Evolutionary conservation across 2,329 filamentous ascomycete species (phyloP), one percentile per base, ranked within the genome.

Genomic region (Fusarium sp.): DNA sequence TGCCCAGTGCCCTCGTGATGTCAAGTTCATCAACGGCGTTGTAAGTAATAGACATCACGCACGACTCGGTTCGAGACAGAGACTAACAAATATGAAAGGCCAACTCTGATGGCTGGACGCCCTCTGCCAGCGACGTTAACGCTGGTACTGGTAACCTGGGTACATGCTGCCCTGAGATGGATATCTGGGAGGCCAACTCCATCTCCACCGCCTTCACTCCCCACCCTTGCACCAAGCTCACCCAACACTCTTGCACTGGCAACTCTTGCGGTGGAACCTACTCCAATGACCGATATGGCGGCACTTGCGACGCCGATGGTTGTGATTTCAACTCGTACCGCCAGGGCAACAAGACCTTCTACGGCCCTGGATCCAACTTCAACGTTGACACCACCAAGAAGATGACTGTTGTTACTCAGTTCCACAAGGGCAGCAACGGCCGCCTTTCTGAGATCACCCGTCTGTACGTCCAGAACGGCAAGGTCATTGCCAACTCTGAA

Each of bases 251-350:
- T 60, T 91, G 89, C 83, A 77, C 78, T 1, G 83, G 83, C 23
- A 80, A 86, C 67, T 64, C 64, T 9, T 90, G 87, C 73, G 88
- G 88, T 64, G 89, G 86, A 63, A 84, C 85, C 38, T 87, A 86
- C 75, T 82, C 81, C 56, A 57, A 73, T 53, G 80, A 85, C 73
- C 88, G 90, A 69, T 92, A 92, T 77, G 82, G 76, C 30, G 90
- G 90, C 57, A 81, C 86, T 63, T 92, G 91, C 79, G 91, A 92
- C 78, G 88, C 89, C 68, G 89, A 91, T 75, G 90, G 90, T 42
- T 92, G 91, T 76, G 90, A 92, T 79, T 92, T 90, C 86, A 91
- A 92, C 86, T 78, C 85, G 41, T 92, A 88, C 87, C 90, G 90
- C 78, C 84, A 88, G 84, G 91, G 90, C 68, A 85, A 89, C 81